Evolutionary conservation across 768 basidiomycete genomes (phyloP).

Genomic region (Auriculariales sp.): DNA sequence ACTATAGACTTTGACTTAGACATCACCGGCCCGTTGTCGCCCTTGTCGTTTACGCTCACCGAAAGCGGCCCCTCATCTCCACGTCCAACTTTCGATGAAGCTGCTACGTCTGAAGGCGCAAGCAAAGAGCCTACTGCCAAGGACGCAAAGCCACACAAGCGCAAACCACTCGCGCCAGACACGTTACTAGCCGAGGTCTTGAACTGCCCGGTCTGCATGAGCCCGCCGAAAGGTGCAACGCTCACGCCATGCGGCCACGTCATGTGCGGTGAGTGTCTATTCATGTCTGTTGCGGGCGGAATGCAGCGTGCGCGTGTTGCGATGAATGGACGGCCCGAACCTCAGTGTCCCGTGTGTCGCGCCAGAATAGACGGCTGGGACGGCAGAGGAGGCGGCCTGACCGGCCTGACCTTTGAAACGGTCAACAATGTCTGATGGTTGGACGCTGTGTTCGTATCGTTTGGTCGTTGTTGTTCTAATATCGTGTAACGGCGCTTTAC

Average conservation of each 20-base stretch:
- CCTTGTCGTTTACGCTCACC: not conserved
- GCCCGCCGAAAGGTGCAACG: conserved; percentile 56
- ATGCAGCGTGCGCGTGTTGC: conserved; percentile 29
- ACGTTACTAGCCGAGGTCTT: not conserved
- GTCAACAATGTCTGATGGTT: no score
- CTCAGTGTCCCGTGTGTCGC: conserved; percentile 57
- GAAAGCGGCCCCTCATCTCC: not conserved
- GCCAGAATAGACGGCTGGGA: conserved; percentile 56
- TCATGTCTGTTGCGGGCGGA: conserved; percentile 52
- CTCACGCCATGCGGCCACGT: conserved; percentile 72
- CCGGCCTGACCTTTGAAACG: conserved; percentile 29
- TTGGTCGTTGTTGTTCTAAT: no score
- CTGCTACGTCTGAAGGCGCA: not conserved
- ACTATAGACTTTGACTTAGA: no score
- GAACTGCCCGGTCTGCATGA: conserved; percentile 70
- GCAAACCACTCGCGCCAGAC: not conserved
- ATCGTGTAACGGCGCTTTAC: no score
- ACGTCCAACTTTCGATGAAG: no score
- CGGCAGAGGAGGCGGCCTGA: conserved; percentile 51
- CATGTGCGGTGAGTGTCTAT: conserved; percentile 63
- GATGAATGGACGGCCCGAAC: conserved; percentile 12
- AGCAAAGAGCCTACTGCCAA: not conserved
- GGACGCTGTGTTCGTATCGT: no score
- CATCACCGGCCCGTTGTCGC: not conserved
- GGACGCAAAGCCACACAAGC: not conserved